Conservation (phyloP, 1,139 yeast species). For the Petasospora fabianii region DNA sequence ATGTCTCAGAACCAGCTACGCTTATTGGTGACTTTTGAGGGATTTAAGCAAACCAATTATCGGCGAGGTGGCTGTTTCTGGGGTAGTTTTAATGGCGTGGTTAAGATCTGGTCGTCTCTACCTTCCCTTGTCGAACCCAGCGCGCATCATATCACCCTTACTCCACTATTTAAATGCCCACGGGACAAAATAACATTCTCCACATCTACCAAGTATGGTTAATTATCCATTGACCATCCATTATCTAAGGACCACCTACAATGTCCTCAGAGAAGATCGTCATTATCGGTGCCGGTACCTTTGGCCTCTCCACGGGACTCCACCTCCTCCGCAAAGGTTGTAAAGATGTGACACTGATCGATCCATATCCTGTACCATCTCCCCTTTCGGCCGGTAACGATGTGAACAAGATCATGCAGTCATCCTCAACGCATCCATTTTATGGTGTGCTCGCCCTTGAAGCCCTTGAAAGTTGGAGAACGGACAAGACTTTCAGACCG, state of each 20-base stretch:
- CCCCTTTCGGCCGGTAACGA: constrained; percentile 45
- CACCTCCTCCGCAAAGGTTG: constrained; percentile 30
- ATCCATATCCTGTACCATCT: constrained; percentile 40
- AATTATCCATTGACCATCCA: too few relatives aligned
- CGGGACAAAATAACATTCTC: too few relatives aligned
- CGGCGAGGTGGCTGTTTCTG: not conserved
- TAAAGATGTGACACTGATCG: constrained; percentile 32
- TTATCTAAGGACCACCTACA: too few relatives aligned
- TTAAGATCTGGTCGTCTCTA: not conserved
- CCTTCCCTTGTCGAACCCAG: too few relatives aligned
- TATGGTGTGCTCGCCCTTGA: constrained; percentile 39
- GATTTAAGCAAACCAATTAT: too few relatives aligned
- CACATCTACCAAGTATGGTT: too few relatives aligned
- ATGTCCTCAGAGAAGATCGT: constrained; percentile 3
- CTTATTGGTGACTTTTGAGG: too few relatives aligned
- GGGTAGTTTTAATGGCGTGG: too few relatives aligned
- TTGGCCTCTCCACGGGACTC: constrained; percentile 38
- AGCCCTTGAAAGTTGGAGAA: constrained; percentile 38
- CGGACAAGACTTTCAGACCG: constrained; percentile 27
- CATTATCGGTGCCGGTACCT: constrained; percentile 33
- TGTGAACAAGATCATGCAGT: constrained; percentile 42
- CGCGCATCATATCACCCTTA: too few relatives aligned
- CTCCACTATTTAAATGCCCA: too few relatives aligned
- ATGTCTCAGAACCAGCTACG: too few relatives aligned
- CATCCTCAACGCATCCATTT: constrained; percentile 35